Percentiles rank a stretch among this genome's conserved stretches.
Conservation (phyloP, 345 rosid genomes). For the Orychophragmus violaceus region DNA sequence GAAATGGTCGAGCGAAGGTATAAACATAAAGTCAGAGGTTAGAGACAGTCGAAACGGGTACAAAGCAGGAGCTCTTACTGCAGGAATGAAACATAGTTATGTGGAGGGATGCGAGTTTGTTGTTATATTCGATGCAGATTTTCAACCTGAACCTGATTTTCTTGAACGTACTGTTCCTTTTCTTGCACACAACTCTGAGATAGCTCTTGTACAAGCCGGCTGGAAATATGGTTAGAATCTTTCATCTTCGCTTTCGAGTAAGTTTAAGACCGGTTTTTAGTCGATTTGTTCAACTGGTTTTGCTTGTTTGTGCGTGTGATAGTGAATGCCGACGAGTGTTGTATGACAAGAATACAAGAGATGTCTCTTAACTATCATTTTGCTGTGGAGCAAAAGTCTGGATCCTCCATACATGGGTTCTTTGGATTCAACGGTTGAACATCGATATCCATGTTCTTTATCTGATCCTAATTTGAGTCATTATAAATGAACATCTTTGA, state of each 20-base stretch:
- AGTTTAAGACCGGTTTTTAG: not conserved
- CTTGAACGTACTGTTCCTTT: constrained; percentile 72
- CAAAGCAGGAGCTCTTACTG: constrained; percentile 75
- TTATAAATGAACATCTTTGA: not conserved
- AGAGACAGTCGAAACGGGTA: constrained; percentile 67
- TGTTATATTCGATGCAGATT: constrained; percentile 86
- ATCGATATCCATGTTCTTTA: not conserved
- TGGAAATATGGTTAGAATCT: constrained; percentile 76
- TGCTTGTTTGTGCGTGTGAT: not conserved
- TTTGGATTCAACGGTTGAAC: constrained; percentile 31
- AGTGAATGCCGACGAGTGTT: constrained; percentile 30
- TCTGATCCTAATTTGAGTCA: not conserved
- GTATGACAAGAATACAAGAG: constrained; percentile 37
- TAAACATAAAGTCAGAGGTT: constrained; percentile 55
- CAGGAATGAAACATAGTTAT: constrained; percentile 76
- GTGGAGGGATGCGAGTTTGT: constrained; percentile 68
- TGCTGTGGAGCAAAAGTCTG: constrained; percentile 32
- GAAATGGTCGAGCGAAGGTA: constrained; percentile 72
- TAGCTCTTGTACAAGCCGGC: constrained; percentile 83
- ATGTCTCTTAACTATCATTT: constrained; percentile 37
- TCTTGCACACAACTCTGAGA: constrained; percentile 54
- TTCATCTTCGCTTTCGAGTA: not conserved
- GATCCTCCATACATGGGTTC: constrained; percentile 27
- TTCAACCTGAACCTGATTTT: constrained; percentile 77
- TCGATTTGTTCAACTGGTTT: not conserved